Base-by-base conservation (phyloP, 2,329 filamentous ascomycete species). In the Mollisia scopiformis region DNA sequence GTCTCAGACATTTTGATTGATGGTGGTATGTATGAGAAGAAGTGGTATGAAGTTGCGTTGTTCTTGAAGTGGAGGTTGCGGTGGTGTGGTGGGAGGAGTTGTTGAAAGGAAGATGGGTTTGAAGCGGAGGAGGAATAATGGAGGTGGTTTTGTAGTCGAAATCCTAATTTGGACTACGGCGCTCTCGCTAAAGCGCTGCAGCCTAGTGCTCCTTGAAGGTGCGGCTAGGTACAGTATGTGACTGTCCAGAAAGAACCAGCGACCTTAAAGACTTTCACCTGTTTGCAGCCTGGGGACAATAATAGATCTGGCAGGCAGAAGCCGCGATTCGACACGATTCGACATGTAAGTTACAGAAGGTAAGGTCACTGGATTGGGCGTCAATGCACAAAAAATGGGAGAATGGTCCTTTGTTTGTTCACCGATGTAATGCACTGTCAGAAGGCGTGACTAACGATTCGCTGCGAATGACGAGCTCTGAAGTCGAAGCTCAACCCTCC, bases 1-100 rank as follows among this genome's bases (percentile, higher is more conserved):
- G 71, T 70, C 16, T 73, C 75, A 57, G 75, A 75, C 66, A 76
- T 75, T 56, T 68, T 73, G 55, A 66, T 53, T 28, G 27, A 33
- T 33, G 27, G 14, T 33, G 19, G 49, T 13, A 31, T 47, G 43
- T 47, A 47, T 10, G 28, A 51, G 25, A 47, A 21, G 43, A 16
- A 27, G 19, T 19, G 16, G 49, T 33, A 51, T 30, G 4, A 16
- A 21, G 7, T 31, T n/a, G 39, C n/a, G n/a, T n/a, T n/a, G n/a
- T n/a, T n/a, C n/a, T n/a, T n/a, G n/a, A 37, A 19, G 6, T 43
- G 49, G 28, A 33, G 19, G 28, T 33, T n/a, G 49, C 8, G 49
- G 31, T 10, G 28, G n/a, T 2, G 47, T 31, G 27, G 27, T n/a
- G n/a, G n/a, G n/a, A n/a, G 3, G 23, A 19, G 27, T 51, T 33